A percentile compares a stretch with the other conserved stretches of the same genome.
phyloP scores from a whole-genome alignment of 176 grass and related monocot species.

The Ensete ventricosum region DNA sequence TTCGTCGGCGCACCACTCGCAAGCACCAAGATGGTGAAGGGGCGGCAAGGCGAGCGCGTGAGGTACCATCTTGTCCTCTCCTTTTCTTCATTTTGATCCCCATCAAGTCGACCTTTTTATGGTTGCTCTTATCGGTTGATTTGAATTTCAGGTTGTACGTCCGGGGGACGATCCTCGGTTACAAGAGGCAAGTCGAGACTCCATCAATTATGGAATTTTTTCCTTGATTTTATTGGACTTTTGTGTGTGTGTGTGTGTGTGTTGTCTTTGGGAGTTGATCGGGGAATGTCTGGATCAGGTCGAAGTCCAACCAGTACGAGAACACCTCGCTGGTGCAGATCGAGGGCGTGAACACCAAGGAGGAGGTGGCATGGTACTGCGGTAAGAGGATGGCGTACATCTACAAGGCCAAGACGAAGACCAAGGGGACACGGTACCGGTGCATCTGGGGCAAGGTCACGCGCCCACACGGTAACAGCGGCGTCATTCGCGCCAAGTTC shows the following conservation, averaged over 20 bases:
- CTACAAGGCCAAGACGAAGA: conserved; percentile 7
- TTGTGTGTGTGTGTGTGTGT: neutral
- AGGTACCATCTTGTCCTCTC: neutral
- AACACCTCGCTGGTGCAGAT: conserved; percentile 7
- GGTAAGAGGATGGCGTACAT: conserved; percentile 12
- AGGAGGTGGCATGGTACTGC: conserved; percentile 13
- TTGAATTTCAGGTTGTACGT: conserved; percentile 2
- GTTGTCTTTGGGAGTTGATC: neutral
- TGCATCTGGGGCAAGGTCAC: conserved; percentile 16
- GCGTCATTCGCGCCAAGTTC: conserved; percentile 8
- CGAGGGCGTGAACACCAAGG: conserved; percentile 13
- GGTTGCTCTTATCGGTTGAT: neutral
- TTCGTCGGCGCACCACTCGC: neutral
- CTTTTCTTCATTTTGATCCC: neutral
- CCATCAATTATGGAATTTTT: neutral
- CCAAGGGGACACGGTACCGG: conserved; percentile 1
- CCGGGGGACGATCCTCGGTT: conserved; percentile 5
- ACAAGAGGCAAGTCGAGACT: conserved; percentile 1
- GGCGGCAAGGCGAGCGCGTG: conserved; percentile 9
- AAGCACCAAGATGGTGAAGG: neutral
- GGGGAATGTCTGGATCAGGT: neutral
- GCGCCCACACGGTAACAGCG: neutral
- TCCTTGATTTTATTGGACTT: neutral
- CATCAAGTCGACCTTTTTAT: neutral
- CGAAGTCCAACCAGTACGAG: conserved; percentile 14